Evolutionary conservation across 2,329 filamentous ascomycete genomes (phyloP).

Genomic region (Didymella glomerata): DNA sequence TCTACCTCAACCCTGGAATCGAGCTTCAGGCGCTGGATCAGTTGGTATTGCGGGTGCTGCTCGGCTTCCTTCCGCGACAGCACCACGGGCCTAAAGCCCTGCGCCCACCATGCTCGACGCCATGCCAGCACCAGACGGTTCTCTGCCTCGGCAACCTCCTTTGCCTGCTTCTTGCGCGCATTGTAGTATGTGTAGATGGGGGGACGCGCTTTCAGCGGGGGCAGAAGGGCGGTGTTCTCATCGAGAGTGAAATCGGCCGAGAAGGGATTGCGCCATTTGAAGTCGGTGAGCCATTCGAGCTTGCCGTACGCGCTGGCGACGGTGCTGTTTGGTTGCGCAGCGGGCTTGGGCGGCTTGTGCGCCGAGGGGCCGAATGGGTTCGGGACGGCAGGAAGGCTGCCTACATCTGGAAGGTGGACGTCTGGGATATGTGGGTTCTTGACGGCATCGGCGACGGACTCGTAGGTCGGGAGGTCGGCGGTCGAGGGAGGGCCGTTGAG

Average conservation of each 20-base stretch:
- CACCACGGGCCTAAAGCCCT: slow-evolving; percentile 87
- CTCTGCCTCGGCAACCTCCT: slow-evolving; percentile 74
- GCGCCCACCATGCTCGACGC: slow-evolving; percentile 94
- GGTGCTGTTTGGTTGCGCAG: slow-evolving; percentile 80
- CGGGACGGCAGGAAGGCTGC: slow-evolving; percentile 39
- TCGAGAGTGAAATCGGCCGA: slow-evolving; percentile 82
- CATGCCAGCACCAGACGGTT: slow-evolving; percentile 82
- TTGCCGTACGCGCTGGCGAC: slow-evolving; percentile 65
- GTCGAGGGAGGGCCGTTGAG: slow-evolving; percentile 50
- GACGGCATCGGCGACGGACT: slow-evolving; percentile 49
- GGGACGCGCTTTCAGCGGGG: slow-evolving; percentile 73
- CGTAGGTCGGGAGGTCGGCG: slow-evolving; percentile 48
- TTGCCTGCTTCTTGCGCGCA: slow-evolving; percentile 68
- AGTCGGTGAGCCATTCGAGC: slow-evolving; percentile 85
- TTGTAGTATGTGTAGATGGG: slow-evolving; percentile 94
- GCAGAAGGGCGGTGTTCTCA: slow-evolving; percentile 82
- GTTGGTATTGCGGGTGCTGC: slow-evolving; percentile 79
- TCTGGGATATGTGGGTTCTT: slow-evolving; percentile 52
- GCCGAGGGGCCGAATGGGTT: slow-evolving; percentile 71
- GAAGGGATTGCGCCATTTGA: slow-evolving; percentile 90
- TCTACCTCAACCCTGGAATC: slow-evolving; percentile 58
- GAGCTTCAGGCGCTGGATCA: slow-evolving; percentile 64
- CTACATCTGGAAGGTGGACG: slow-evolving; percentile 38
- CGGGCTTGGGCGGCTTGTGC: slow-evolving; percentile 77
- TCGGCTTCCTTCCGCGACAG: slow-evolving; percentile 81